Conservation (phyloP, 2,329 filamentous ascomycete species). For the Hypocreales sp. region DNA sequence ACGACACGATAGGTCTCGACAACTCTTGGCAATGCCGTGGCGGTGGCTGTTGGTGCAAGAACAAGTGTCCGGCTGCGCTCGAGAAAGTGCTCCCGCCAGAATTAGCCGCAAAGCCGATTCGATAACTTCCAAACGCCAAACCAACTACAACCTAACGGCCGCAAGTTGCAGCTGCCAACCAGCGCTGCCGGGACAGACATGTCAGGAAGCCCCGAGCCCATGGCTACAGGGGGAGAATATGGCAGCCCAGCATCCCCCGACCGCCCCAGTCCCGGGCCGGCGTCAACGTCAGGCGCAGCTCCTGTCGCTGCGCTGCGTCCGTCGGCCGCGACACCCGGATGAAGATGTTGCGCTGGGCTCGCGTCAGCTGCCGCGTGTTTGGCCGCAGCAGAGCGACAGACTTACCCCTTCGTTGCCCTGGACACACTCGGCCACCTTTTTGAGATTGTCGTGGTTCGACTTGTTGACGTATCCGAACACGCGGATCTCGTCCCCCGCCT, state of each 20-base stretch:
- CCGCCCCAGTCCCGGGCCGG: constrained; percentile 81
- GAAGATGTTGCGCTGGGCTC: constrained; percentile 45
- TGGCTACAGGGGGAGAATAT: constrained; percentile 70
- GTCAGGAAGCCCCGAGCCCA: too few relatives aligned
- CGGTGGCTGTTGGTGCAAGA: too few relatives aligned
- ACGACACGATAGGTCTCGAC: too few relatives aligned
- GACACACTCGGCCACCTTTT: constrained; percentile 77
- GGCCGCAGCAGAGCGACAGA: constrained; percentile 9
- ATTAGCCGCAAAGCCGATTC: too few relatives aligned
- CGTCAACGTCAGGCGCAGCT: constrained; percentile 56
- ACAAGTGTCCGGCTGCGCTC: too few relatives aligned
- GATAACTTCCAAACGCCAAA: too few relatives aligned
- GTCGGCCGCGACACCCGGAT: constrained; percentile 47
- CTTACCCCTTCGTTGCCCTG: constrained; percentile 80
- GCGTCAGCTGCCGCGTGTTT: constrained; percentile 9
- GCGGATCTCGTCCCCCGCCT: constrained; percentile 64
- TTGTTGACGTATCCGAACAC: constrained; percentile 75
- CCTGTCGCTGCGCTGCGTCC: constrained; percentile 26
- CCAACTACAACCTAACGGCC: too few relatives aligned
- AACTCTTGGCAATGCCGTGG: too few relatives aligned
- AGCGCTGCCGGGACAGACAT: too few relatives aligned
- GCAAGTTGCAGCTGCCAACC: too few relatives aligned
- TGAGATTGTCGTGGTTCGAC: constrained; percentile 73
- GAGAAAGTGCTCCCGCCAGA: too few relatives aligned
- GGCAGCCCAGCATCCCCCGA: constrained; percentile 76